phyloP scores from a whole-genome alignment of 495 filamentous ascomycete genomes.

The Trypethelium eluteriae region DNA sequence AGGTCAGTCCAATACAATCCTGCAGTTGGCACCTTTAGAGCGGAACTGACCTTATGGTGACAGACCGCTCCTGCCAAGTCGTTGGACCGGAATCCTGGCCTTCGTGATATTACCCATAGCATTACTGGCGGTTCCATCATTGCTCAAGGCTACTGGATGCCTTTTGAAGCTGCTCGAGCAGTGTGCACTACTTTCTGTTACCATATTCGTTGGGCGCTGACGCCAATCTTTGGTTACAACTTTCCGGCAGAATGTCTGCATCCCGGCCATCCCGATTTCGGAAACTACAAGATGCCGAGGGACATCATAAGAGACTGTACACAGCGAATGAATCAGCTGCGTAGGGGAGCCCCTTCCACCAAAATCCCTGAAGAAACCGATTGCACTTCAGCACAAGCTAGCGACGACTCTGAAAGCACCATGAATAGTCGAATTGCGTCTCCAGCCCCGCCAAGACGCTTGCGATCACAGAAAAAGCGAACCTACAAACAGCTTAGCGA shows the following conservation, averaged over 20 bases:
- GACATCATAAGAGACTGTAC: constrained; percentile 48
- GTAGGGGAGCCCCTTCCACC: neutral
- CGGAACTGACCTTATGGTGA: constrained; percentile 6
- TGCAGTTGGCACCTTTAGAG: constrained; percentile 18
- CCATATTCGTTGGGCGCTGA: constrained; percentile 71
- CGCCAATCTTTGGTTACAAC: constrained; percentile 75
- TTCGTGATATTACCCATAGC: constrained; percentile 79
- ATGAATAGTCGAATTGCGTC: neutral
- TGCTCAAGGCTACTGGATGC: constrained; percentile 98
- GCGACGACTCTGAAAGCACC: neutral
- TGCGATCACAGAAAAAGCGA: neutral
- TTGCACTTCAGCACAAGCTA: neutral
- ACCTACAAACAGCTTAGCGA: neutral
- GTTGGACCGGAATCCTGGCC: constrained; percentile 67
- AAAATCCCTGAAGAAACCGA: neutral
- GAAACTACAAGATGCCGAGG: constrained; percentile 59
- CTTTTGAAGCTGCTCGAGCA: constrained; percentile 73
- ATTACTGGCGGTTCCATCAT: constrained; percentile 87
- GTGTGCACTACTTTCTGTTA: constrained; percentile 83
- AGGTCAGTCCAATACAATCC: constrained; percentile 47
- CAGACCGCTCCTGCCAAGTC: constrained; percentile 81
- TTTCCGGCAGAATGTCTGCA: constrained; percentile 68
- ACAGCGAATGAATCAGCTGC: neutral
- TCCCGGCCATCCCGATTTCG: constrained; percentile 48
- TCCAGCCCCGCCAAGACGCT: neutral